These are phyloP conservation scores for Zychaea mexicana DNA, from an alignment of 371 early-diverging fungal genomes.

Conservation along the genomic window DNA sequence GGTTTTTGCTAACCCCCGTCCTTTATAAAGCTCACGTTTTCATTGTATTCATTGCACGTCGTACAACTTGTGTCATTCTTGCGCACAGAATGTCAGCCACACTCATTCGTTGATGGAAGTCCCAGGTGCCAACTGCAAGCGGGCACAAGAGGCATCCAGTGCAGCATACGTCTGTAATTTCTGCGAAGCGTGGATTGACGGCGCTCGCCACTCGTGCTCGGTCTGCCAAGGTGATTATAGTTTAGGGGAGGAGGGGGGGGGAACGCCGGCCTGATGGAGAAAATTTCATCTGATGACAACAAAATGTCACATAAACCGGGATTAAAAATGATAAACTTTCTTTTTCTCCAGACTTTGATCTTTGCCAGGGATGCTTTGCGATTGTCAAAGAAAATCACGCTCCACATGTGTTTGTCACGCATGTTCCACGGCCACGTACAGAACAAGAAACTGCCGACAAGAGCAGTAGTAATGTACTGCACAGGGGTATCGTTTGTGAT, in stretches of 20 bases:
- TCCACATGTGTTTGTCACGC: constrained; percentile 4
- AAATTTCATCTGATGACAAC: no score
- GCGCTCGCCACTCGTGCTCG: constrained; percentile 1
- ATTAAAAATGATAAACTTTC: background rate
- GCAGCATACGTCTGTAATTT: background rate
- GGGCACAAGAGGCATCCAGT: background rate
- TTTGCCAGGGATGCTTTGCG: constrained; percentile 5
- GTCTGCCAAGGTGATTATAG: constrained; percentile 9
- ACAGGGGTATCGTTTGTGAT: constrained; percentile 39
- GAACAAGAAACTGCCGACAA: background rate
- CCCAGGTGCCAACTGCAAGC: background rate
- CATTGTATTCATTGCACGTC: background rate
- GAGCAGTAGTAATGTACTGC: background rate
- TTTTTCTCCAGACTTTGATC: constrained; percentile 8
- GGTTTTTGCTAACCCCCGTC: no score
- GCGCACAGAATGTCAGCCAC: background rate
- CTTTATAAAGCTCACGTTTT: background rate
- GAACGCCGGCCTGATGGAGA: no score
- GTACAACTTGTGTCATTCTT: background rate
- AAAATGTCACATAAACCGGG: background rate
- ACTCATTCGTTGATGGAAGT: constrained; percentile 3
- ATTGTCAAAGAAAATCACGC: constrained; percentile 1
- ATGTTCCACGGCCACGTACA: background rate
- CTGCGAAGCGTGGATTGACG: constrained; percentile 2
- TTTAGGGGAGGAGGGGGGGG: no score